Evolutionary conservation across 2,329 filamentous ascomycete genomes (phyloP), one percentile per base, ranked within the genome.

Genomic region (Tolypocladium amazonense): DNA sequence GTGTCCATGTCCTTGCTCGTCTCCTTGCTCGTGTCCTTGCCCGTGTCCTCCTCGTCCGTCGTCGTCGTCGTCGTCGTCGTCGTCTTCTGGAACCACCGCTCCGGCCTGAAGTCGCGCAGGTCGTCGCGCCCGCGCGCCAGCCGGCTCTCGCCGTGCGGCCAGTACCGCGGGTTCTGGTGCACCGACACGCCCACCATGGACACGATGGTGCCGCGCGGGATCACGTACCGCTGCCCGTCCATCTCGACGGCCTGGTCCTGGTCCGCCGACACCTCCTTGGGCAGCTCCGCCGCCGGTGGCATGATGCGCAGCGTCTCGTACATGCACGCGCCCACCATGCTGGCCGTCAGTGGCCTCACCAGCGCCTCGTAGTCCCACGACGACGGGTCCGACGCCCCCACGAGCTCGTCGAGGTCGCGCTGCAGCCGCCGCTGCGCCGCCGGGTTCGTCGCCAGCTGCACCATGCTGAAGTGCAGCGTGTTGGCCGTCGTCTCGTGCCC

Each of bases 401-500:
- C 77, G 12, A 89, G 81, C 18, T 75, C 73, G 69, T 91, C 86
- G 33, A 94, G 73, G 62, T 92, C 89, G 53, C 78, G 75, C 65
- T 93, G 89, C 4, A 93, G 73, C 8, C 77, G 77, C 30, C 82
- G 79, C 68, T 94, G 90, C 1, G 81, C 81, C 1, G 76, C 72
- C 7, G 84, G 84, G 65, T 87, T 81, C 65, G 84, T 81, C 18
- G 89, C 89, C 7, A 93, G 80, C 65, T 85, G 80, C 41, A 90
- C 69, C 4, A 92, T 73, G 2, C 85, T 79, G 69, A 89, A 92
- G 73, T 92, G 87, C 45, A 92, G 77, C 4, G 83, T 81, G 71
- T 89, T 90, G 56, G 89, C 89, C 2, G 88, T 88, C 1, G 89
- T 92, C 72, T 94, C 90, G 72, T 94, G 89, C 15, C 90, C 90